A percentile compares a stretch with the other conserved stretches of the same genome.
Conservation (phyloP, 2,329 filamentous ascomycete species). For the Dactylellina sp. region DNA sequence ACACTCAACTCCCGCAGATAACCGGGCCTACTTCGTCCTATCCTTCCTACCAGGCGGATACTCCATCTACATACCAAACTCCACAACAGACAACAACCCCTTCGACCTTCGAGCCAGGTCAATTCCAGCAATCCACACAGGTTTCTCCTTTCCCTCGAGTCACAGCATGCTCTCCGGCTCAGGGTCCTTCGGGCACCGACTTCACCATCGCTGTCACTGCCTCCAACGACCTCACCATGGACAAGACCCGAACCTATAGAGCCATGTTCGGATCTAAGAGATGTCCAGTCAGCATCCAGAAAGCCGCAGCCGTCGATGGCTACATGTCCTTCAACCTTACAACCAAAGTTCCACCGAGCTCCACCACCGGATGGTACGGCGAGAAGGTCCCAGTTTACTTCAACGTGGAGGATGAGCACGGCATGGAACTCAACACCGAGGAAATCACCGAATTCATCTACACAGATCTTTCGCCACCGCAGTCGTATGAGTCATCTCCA, state of each 20-base stretch:
- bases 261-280: constrained; percentile 83
- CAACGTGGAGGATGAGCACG: constrained; percentile 71
- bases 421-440: constrained; percentile 67
- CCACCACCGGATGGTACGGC: constrained; percentile 69
- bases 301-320: constrained; percentile 71
- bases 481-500: constrained; percentile 62
- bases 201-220: constrained; percentile 80
- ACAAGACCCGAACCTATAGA: constrained; percentile 69
- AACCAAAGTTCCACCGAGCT: constrained; percentile 76
- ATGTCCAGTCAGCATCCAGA: constrained; percentile 72
- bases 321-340: constrained; percentile 72
- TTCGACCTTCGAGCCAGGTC: constrained; percentile 70
- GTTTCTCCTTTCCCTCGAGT: constrained; percentile 73
- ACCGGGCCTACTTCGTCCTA: constrained; percentile 52
- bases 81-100: constrained; percentile 64
- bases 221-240: constrained; percentile 76
- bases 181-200: constrained; percentile 76
- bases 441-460: constrained; percentile 75
- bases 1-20: constrained; percentile 56
- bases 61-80: constrained; percentile 61
- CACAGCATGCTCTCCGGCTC: constrained; percentile 76
- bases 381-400: constrained; percentile 72
- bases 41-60: constrained; percentile 48
- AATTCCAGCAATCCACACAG: constrained; percentile 75
- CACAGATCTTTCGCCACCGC: constrained; percentile 65